phyloP scores from a whole-genome alignment of 176 grass and related monocot genomes.

The Oryza nivara region DNA sequence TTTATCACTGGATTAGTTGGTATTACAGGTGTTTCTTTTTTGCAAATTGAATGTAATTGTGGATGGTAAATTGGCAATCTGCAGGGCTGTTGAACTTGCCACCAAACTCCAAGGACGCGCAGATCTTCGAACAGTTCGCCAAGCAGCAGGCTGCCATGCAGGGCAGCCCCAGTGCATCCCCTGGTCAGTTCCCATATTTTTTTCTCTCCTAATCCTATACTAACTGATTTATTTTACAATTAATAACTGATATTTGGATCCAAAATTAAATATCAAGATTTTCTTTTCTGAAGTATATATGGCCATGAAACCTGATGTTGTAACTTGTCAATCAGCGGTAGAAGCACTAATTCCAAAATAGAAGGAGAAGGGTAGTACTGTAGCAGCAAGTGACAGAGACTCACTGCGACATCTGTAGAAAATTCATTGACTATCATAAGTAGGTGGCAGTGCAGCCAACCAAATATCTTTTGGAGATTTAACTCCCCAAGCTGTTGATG shows the following conservation, averaged over 20 bases:
- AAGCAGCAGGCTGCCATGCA: slow-evolving; percentile 26
- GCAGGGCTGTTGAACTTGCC: slow-evolving; percentile 57
- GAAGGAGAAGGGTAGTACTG: neutral
- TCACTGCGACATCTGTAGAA: neutral
- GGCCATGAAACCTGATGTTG: neutral
- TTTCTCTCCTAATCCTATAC: neutral
- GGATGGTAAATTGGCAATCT: neutral
- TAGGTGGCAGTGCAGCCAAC: neutral
- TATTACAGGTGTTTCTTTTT: neutral
- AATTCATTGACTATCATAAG: neutral
- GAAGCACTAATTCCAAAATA: neutral
- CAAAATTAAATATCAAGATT: neutral
- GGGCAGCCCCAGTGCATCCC: neutral
- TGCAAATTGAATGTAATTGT: neutral
- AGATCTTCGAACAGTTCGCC: slow-evolving; percentile 57
- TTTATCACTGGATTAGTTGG: neutral
- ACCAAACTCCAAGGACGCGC: slow-evolving; percentile 54
- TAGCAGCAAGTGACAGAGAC: neutral
- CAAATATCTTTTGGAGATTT: neutral
- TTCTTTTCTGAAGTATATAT: too few species aligned
- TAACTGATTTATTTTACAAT: neutral
- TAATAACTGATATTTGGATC: neutral
- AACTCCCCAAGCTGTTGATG: neutral
- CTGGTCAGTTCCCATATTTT: slow-evolving; percentile 9
- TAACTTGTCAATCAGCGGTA: neutral